Evolutionary conservation across 805 yeast species (phyloP).

Genomic region (Candida sphagnicola): DNA sequence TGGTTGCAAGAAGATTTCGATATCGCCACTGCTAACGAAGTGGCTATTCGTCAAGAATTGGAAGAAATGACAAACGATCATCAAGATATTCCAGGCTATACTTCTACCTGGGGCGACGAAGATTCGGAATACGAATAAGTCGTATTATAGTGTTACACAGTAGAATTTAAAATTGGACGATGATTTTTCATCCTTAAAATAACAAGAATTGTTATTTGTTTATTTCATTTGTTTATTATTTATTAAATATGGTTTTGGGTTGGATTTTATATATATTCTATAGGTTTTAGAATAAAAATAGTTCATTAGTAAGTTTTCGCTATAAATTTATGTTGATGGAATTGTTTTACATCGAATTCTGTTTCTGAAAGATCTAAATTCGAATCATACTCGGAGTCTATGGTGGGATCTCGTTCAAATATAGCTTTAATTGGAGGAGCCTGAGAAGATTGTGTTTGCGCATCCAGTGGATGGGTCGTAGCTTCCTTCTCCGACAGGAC

Average conservation of each 20-base stretch:
- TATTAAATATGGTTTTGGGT: constrained; percentile 2
- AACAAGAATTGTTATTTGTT: background rate
- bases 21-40: constrained; percentile 6
- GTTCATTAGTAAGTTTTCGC: constrained; percentile 3
- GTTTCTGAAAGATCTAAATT: constrained; percentile 19
- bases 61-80: constrained; percentile 20
- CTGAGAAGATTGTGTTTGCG: no score
- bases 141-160: background rate
- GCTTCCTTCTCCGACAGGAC: no score
- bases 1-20: constrained; percentile 35
- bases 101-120: constrained; percentile 17
- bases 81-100: constrained; percentile 27
- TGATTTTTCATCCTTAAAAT: background rate
- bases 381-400: constrained; percentile 23
- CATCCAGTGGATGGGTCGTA: no score
- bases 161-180: background rate
- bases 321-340: constrained; percentile 10
- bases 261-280: constrained; percentile 1
- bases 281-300: constrained; percentile 1
- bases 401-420: constrained; percentile 13
- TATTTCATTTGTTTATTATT: constrained; percentile 3
- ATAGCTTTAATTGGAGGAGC: no score
- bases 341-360: constrained; percentile 10
- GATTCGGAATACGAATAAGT: constrained; percentile 1
- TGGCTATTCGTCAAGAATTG: constrained; percentile 10